phyloP scores from a whole-genome alignment of 306 rosid genomes.

The Arachis stenosperma region DNA sequence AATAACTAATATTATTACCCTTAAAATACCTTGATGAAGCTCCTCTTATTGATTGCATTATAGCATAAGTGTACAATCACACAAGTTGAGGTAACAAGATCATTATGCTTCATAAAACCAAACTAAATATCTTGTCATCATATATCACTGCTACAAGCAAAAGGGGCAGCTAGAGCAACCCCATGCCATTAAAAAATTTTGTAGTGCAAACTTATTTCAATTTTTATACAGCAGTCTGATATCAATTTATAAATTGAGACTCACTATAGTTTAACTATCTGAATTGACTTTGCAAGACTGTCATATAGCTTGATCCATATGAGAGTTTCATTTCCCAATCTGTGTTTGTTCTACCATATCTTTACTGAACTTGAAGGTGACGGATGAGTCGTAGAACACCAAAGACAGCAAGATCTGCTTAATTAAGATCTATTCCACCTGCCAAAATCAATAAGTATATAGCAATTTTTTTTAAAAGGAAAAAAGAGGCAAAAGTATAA shows the following conservation, averaged over 20 bases:
- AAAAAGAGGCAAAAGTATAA: too few relatives aligned
- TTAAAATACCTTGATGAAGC: neutral
- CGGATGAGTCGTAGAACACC: conserved; percentile 89
- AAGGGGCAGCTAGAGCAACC: conserved; percentile 15
- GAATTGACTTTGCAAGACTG: conserved; percentile 56
- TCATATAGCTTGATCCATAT: conserved; percentile 75
- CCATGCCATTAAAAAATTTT: conserved; percentile 13
- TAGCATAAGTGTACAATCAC: too few relatives aligned
- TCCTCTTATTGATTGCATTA: neutral
- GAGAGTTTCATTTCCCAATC: conserved; percentile 77
- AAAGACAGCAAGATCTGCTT: conserved; percentile 88
- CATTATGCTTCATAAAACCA: neutral
- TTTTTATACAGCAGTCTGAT: conserved; percentile 12
- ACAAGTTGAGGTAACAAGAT: too few relatives aligned
- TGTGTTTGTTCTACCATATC: conserved; percentile 81
- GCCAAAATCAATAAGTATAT: conserved; percentile 33
- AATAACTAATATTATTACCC: neutral
- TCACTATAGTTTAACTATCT: conserved; percentile 1
- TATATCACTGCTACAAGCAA: conserved; percentile 19
- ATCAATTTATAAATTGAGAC: neutral
- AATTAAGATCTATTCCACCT: conserved; percentile 79
- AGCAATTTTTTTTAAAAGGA: too few relatives aligned
- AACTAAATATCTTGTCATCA: neutral
- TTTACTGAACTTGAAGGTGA: conserved; percentile 76
- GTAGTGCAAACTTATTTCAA: conserved; percentile 23